phyloP scores from a whole-genome alignment of 768 basidiomycete genomes.

The Scleroderma citrinum region DNA sequence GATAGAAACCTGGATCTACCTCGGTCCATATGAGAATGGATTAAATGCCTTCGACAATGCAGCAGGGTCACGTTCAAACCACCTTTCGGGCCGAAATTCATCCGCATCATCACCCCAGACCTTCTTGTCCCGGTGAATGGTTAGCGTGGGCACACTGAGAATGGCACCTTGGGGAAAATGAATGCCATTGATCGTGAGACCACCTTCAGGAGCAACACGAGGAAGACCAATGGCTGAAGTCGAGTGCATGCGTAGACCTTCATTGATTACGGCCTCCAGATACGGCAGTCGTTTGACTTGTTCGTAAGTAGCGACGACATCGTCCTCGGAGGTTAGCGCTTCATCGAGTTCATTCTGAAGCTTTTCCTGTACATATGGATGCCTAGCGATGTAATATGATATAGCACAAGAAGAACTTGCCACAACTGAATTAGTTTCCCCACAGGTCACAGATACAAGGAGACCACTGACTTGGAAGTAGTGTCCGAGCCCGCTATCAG shows the following conservation, averaged over 20 bases:
- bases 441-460: background rate
- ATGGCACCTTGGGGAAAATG: constrained; percentile 71
- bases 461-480: constrained; percentile 82
- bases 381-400: constrained; percentile 71
- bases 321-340: constrained; percentile 51
- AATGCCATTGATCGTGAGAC: constrained; percentile 47
- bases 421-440: constrained; percentile 1
- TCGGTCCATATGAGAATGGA: constrained; percentile 79
- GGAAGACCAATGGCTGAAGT: constrained; percentile 83
- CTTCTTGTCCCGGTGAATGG: constrained; percentile 65
- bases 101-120: constrained; percentile 81
- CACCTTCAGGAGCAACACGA: constrained; percentile 68
- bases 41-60: constrained; percentile 72
- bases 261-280: constrained; percentile 84
- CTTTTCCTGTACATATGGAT: constrained; percentile 58
- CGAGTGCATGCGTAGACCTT: constrained; percentile 78
- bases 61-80: constrained; percentile 66
- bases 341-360: constrained; percentile 73
- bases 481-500: constrained; percentile 90
- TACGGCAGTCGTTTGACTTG: constrained; percentile 72
- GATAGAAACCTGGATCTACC: constrained; percentile 33
- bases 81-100: constrained; percentile 74
- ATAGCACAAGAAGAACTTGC: constrained; percentile 84
- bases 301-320: constrained; percentile 54
- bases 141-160: constrained; percentile 75